Evolutionary conservation across 208 protist species (phyloP).

Genomic region (Herpetomonas tarakana): DNA sequence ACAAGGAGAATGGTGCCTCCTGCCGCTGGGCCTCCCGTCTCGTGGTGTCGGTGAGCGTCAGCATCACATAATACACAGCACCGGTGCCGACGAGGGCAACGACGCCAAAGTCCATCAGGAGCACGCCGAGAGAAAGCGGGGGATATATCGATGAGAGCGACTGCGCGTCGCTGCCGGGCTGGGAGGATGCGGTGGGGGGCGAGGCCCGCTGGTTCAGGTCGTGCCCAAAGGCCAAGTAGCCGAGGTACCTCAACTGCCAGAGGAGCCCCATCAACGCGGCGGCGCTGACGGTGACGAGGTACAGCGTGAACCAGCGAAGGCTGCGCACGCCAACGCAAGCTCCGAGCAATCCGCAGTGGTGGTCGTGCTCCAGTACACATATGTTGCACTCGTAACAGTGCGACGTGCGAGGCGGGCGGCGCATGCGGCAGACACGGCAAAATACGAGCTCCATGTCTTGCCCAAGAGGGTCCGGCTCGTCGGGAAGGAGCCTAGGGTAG

Average conservation of each 20-base stretch:
- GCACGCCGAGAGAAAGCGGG: not conserved
- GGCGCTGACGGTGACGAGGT: conserved; percentile 21
- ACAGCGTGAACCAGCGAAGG: conserved; percentile 50
- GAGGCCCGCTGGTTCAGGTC: not conserved
- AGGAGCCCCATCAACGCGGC: conserved; percentile 15
- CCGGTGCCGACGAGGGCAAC: not conserved
- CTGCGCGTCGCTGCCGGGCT: not conserved
- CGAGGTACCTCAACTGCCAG: conserved; percentile 15
- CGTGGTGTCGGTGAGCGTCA: conserved; percentile 2
- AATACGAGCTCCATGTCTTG: conserved; percentile 4
- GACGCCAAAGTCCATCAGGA: not conserved
- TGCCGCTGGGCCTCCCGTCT: not conserved
- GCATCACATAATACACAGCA: not conserved
- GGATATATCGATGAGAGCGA: not conserved
- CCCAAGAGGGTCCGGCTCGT: not conserved
- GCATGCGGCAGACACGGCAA: conserved; percentile 35
- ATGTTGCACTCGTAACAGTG: conserved; percentile 59
- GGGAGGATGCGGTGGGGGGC: too few relatives aligned
- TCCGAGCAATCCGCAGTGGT: conserved; percentile 51
- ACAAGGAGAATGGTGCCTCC: not conserved
- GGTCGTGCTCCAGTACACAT: conserved; percentile 53
- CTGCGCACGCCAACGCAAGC: conserved; percentile 41
- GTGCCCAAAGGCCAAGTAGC: not conserved
- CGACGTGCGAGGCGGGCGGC: conserved; percentile 33
- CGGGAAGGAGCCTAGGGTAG: conserved; percentile 11